phyloP scores from a whole-genome alignment of 2,329 filamentous ascomycete species.

The Alternaria tenuissima region DNA sequence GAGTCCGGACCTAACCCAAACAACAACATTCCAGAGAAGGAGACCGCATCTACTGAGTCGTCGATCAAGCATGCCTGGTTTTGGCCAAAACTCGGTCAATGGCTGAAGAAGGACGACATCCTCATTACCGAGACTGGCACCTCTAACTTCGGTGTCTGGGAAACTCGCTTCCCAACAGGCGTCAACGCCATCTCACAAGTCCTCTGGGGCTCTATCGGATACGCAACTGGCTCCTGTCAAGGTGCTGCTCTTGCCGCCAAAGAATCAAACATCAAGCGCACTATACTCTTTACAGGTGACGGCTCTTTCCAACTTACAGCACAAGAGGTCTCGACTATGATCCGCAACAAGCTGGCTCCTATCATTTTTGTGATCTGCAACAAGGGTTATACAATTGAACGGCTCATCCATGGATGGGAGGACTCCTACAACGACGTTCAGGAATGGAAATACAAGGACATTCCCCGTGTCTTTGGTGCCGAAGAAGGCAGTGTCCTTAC shows the following conservation, averaged over 20 bases:
- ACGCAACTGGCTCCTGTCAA: conserved; percentile 68
- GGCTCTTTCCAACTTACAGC: conserved; percentile 85
- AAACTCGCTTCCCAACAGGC: conserved; percentile 78
- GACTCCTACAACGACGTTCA: conserved; percentile 82
- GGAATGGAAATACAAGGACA: conserved; percentile 75
- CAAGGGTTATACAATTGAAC: conserved; percentile 88
- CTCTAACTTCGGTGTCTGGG: conserved; percentile 87
- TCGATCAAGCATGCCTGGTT: conserved; percentile 75
- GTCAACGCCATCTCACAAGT: conserved; percentile 84
- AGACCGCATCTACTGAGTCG: conserved; percentile 41
- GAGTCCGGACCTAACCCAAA: conserved; percentile 61
- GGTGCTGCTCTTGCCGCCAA: conserved; percentile 78
- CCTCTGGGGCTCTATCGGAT: conserved; percentile 74
- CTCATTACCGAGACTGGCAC: conserved; percentile 89
- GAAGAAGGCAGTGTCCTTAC: conserved; percentile 65
- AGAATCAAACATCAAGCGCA: conserved; percentile 69
- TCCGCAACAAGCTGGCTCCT: conserved; percentile 75
- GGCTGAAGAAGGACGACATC: conserved; percentile 75
- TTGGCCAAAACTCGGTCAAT: conserved; percentile 79
- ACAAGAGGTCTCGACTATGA: conserved; percentile 85
- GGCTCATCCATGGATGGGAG: conserved; percentile 85
- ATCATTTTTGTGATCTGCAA: conserved; percentile 91
- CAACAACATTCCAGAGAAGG: conserved; percentile 58
- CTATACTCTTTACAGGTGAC: conserved; percentile 88
- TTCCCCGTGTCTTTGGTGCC: conserved; percentile 74